Conservation (phyloP, 192 early-diverging fungal species). For the Diversispora eburnea region DNA sequence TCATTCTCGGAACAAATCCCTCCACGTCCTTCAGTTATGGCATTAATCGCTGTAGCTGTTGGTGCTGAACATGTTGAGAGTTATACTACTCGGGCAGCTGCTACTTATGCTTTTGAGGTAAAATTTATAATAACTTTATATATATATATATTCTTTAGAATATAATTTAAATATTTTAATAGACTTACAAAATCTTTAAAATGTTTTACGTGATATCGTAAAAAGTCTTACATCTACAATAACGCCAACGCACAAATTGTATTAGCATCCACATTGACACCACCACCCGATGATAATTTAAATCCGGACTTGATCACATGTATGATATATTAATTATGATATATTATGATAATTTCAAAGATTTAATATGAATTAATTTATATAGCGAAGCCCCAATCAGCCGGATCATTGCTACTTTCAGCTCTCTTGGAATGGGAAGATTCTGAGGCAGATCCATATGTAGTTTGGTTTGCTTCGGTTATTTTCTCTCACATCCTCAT, state of each 20-base stretch:
- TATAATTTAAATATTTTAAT: too few species aligned
- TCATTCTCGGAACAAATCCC: conserved; percentile 30
- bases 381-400: conserved; percentile 70
- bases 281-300: conserved; percentile 71
- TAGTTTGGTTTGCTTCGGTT: conserved; percentile 84
- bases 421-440: conserved; percentile 76
- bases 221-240: conserved; percentile 64
- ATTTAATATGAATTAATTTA: too few species aligned
- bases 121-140: background rate
- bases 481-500: conserved; percentile 77
- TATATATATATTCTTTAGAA: too few species aligned
- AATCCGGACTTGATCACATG: conserved; percentile 38
- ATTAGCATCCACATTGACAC: conserved; percentile 78
- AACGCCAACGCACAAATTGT: conserved; percentile 89
- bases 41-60: conserved; percentile 74
- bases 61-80: conserved; percentile 45
- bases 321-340: too few species aligned
- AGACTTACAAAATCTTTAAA: too few species aligned
- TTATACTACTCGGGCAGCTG: conserved; percentile 74
- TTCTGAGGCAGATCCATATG: conserved; percentile 72
- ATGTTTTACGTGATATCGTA: too few species aligned
- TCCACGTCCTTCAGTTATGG: conserved; percentile 78
- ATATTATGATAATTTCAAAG: too few species aligned
- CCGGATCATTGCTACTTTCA: conserved; percentile 83
- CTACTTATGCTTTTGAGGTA: conserved; percentile 75